phyloP scores from a whole-genome alignment of 768 basidiomycete species.

The Lactifluus hygrophoroides region DNA sequence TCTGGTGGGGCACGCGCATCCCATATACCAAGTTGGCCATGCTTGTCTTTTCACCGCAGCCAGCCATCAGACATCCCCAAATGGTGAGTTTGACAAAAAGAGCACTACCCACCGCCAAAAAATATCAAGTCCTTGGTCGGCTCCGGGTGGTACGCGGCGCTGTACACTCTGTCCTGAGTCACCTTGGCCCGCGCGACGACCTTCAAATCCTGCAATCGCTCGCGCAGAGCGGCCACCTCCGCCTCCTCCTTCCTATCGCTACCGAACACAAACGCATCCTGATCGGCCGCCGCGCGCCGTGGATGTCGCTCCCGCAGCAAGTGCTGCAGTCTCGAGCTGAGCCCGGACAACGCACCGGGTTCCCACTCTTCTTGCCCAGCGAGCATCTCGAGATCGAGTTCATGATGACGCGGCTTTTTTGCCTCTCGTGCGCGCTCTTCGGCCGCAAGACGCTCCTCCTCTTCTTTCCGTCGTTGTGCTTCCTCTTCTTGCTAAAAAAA shows the following conservation, averaged over 20 bases:
- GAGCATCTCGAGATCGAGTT: constrained; percentile 51
- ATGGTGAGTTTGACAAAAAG: no score
- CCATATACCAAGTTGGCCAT: constrained; percentile 80
- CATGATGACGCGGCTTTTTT: constrained; percentile 59
- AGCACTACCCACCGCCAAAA: constrained; percentile 63
- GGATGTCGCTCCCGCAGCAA: constrained; percentile 32
- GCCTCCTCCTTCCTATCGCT: constrained; percentile 37
- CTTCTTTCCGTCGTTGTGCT: constrained; percentile 42
- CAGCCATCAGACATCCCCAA: no score
- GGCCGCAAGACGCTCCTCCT: constrained; percentile 50
- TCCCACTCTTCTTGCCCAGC: constrained; percentile 35
- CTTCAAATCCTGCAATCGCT: constrained; percentile 46
- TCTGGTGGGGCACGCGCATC: constrained; percentile 66
- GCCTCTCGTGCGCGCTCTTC: constrained; percentile 57
- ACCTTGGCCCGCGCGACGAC: constrained; percentile 78
- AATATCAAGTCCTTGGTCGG: constrained; percentile 75
- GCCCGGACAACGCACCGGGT: constrained; percentile 36
- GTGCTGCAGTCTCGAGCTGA: constrained; percentile 39
- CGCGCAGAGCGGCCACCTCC: constrained; percentile 45
- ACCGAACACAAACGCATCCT: constrained; percentile 46
- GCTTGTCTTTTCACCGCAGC: constrained; percentile 48
- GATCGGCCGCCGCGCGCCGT: constrained; percentile 34
- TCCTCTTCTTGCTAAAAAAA: constrained; percentile 40
- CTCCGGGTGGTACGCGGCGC: constrained; percentile 75
- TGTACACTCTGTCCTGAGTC: constrained; percentile 64